Percentiles rank a stretch among this genome's conserved stretches.
These are phyloP conservation scores for Blastobotrys elegans DNA, from an alignment of 1,139 yeast genomes.

Conservation along the genomic window DNA sequence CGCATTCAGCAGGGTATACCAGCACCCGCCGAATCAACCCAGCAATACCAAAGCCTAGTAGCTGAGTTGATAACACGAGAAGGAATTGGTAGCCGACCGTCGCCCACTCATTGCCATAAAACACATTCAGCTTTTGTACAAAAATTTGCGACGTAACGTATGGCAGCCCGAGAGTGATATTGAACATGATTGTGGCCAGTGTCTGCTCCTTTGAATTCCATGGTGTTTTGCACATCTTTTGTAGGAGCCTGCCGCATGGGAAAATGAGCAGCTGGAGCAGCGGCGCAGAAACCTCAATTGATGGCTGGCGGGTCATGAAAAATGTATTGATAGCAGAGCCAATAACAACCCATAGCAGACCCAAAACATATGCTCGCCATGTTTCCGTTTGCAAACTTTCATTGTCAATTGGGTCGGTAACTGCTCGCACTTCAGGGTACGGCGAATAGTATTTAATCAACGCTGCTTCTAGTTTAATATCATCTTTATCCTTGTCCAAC, in stretches of 20 bases:
- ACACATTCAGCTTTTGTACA: conserved; percentile 40
- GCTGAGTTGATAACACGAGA: conserved; percentile 48
- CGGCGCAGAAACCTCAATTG: conserved; percentile 41
- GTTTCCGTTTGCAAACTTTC: conserved; percentile 44
- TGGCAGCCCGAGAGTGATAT: conserved; percentile 38
- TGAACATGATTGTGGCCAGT: conserved; percentile 47
- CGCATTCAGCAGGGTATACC: conserved; percentile 49
- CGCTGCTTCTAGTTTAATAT: conserved; percentile 35
- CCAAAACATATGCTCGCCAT: conserved; percentile 49
- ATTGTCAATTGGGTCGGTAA: conserved; percentile 40
- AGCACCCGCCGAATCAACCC: conserved; percentile 53
- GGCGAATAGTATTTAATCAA: conserved; percentile 50
- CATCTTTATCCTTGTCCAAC: background rate
- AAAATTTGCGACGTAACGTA: conserved; percentile 35
- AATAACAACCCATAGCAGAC: conserved; percentile 49
- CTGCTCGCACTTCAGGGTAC: conserved; percentile 57
- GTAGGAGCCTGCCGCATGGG: conserved; percentile 35
- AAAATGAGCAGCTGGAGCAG: conserved; percentile 54
- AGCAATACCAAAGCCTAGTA: conserved; percentile 58
- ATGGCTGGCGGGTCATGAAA: conserved; percentile 50
- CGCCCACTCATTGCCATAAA: conserved; percentile 42
- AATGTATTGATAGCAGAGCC: conserved; percentile 56
- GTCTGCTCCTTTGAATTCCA: conserved; percentile 69
- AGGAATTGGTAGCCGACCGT: conserved; percentile 47
- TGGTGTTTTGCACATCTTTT: conserved; percentile 41